These are phyloP conservation scores for Chrysanthemum seticuspe DNA, from an alignment of 129 eudicot species.

Conservation along the genomic window DNA sequence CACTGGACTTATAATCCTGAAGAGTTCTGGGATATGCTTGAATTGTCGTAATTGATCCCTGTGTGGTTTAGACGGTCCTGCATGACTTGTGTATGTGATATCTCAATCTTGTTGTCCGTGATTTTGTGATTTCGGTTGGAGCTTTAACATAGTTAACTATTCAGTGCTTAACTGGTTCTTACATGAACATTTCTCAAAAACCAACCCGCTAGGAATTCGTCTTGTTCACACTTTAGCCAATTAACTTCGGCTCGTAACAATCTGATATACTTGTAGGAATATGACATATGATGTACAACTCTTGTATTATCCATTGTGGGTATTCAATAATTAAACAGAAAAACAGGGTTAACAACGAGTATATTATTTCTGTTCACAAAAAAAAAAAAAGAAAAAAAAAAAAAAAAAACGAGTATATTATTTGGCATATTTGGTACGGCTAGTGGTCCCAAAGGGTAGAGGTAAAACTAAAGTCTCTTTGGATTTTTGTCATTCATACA, in stretches of 20 bases:
- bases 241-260: background rate
- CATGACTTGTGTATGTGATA: background rate
- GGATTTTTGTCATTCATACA: conserved; percentile 7
- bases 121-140: too few relatives aligned
- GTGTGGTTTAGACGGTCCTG: background rate
- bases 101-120: too few relatives aligned
- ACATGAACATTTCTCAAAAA: background rate
- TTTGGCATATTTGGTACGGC: conserved; percentile 6
- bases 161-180: too few relatives aligned
- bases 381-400: background rate
- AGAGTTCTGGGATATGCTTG: conserved; percentile 8
- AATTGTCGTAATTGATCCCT: background rate
- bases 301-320: too few relatives aligned
- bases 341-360: background rate
- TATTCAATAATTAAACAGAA: background rate
- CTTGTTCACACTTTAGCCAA: background rate
- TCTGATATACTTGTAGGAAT: background rate
- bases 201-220: background rate
- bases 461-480: conserved; percentile 7
- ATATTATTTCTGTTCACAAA: background rate
- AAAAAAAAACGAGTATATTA: background rate
- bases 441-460: conserved; percentile 19
- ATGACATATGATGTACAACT: background rate
- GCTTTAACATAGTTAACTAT: too few relatives aligned
- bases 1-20: too few relatives aligned